A percentile compares a stretch with the other conserved stretches of the same genome.
phyloP scores from a whole-genome alignment of 352 stramenopile species.

The Phytophthora macrochlamydospora region DNA sequence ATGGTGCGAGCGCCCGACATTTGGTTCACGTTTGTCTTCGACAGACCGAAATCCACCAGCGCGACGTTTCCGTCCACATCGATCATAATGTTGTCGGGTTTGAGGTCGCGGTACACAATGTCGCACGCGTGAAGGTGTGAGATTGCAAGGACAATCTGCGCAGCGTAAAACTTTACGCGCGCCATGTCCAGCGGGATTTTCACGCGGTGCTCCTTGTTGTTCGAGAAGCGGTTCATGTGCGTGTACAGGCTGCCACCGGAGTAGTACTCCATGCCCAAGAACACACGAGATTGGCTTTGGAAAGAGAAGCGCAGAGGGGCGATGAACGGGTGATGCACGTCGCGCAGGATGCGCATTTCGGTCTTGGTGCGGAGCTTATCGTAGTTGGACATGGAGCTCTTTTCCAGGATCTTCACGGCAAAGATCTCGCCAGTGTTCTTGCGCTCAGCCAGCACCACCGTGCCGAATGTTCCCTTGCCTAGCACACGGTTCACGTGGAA shows the following conservation, averaged over 20 bases:
- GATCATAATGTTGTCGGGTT: conserved; percentile 96
- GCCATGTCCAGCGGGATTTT: conserved; percentile 83
- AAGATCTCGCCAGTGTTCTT: conserved; percentile 90
- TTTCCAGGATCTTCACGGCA: conserved; percentile 93
- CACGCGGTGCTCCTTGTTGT: conserved; percentile 89
- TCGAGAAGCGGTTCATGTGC: conserved; percentile 92
- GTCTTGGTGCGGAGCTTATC: conserved; percentile 93
- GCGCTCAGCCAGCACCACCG: conserved; percentile 84
- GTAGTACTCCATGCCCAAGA: conserved; percentile 89
- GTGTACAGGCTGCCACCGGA: conserved; percentile 87
- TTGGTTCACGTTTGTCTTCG: conserved; percentile 91
- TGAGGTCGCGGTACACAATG: conserved; percentile 96
- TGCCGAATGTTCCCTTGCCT: conserved; percentile 95
- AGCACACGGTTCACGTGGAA: conserved; percentile 96
- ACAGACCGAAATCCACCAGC: conserved; percentile 95
- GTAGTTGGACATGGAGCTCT: conserved; percentile 91
- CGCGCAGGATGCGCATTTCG: conserved; percentile 90
- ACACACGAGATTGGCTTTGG: conserved; percentile 81
- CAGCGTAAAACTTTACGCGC: conserved; percentile 90
- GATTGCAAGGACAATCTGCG: conserved; percentile 92
- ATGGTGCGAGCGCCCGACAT: conserved; percentile 86
- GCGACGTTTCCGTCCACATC: conserved; percentile 93
- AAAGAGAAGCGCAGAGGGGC: conserved; percentile 89
- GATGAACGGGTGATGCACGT: conserved; percentile 94
- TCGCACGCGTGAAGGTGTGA: conserved; percentile 92